These are phyloP conservation scores for Dioscorea alata DNA, from an alignment of 106 monocot species.

Conservation along the genomic window DNA sequence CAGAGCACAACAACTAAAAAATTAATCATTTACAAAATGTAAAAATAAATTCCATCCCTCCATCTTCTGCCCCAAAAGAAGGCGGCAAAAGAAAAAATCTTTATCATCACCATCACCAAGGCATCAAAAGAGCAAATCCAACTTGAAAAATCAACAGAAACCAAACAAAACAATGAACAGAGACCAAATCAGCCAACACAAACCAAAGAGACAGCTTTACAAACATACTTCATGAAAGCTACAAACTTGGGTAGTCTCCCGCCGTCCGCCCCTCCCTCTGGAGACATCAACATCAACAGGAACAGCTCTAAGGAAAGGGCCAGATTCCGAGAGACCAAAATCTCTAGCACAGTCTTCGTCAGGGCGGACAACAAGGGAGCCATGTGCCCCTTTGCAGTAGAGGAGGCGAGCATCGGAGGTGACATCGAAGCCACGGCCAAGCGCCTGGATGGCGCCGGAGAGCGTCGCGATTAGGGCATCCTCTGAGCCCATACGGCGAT, in stretches of 20 bases:
- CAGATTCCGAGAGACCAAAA: conserved; percentile 11
- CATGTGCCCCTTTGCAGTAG: conserved; percentile 82
- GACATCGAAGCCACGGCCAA: conserved; percentile 88
- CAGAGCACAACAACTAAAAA: no score
- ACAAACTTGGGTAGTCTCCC: conserved; percentile 38
- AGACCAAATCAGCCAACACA: not conserved
- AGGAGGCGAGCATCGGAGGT: conserved; percentile 74
- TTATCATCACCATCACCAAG: no score
- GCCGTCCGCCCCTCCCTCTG: conserved; percentile 14
- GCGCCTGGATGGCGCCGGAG: conserved; percentile 49
- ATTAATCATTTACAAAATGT: no score
- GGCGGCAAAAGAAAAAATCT: no score
- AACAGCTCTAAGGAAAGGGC: conserved; percentile 24
- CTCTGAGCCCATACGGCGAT: not conserved
- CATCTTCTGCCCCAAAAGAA: no score
- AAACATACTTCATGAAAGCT: conserved; percentile 52
- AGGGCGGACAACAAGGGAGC: conserved; percentile 37
- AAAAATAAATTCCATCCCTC: no score
- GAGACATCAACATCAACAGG: conserved; percentile 35
- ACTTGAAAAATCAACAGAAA: not conserved
- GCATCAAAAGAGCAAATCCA: no score
- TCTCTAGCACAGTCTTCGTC: conserved; percentile 24
- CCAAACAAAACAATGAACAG: not conserved
- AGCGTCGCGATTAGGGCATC: conserved; percentile 39
- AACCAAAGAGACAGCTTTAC: not conserved